Conservation (phyloP, 495 filamentous ascomycete species). For the Xylaria telfairii region DNA sequence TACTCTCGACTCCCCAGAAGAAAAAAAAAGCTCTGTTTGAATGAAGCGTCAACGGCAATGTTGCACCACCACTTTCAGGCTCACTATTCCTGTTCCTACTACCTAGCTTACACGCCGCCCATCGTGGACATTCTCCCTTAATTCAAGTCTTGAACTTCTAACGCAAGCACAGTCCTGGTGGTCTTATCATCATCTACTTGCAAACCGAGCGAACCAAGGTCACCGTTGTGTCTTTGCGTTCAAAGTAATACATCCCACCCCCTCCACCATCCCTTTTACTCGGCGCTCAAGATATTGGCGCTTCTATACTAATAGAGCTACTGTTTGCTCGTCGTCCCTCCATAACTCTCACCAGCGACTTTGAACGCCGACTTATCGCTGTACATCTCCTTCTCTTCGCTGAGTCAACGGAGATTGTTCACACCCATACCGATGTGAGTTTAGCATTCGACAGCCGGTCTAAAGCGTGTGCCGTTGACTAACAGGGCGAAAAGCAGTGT, state of each 20-base stretch:
- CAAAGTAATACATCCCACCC: background rate
- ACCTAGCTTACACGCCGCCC: background rate
- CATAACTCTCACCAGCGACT: background rate
- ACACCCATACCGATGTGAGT: constrained; percentile 6
- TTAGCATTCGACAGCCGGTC: background rate
- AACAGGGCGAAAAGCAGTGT: background rate
- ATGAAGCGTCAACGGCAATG: constrained; percentile 12
- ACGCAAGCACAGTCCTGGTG: background rate
- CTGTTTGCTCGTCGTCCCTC: background rate
- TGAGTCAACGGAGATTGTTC: constrained; percentile 44
- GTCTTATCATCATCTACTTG: constrained; percentile 1
- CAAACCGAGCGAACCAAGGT: constrained; percentile 5
- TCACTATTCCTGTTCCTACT: background rate
- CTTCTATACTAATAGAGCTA: constrained; percentile 19
- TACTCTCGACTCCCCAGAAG: constrained; percentile 13
- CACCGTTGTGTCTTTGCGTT: background rate
- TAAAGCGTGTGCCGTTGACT: background rate
- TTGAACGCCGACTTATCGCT: constrained; percentile 3
- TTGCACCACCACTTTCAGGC: constrained; percentile 1
- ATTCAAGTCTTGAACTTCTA: constrained; percentile 9
- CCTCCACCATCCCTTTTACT: background rate
- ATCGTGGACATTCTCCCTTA: background rate
- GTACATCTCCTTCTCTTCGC: constrained; percentile 46
- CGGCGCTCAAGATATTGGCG: constrained; percentile 13
- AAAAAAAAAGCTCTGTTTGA: constrained; percentile 13